A percentile compares a stretch with the other conserved stretches of the same genome.
Evolutionary conservation across 2,329 filamentous ascomycete species (phyloP).

Genomic region (Stemphylium beticola): DNA sequence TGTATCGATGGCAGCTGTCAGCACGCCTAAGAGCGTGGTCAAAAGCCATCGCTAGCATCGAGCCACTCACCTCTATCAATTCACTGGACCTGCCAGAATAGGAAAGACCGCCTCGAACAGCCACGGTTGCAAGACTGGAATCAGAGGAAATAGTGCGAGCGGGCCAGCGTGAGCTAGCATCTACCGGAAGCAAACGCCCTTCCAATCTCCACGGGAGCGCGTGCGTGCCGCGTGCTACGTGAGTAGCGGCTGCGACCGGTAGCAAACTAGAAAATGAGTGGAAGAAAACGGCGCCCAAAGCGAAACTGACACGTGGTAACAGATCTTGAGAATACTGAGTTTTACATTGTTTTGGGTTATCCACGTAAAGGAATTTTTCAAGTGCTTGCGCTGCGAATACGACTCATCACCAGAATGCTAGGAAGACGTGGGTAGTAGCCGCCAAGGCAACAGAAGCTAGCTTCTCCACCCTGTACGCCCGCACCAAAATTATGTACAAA

Average conservation of each 20-base stretch:
- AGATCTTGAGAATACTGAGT: background rate
- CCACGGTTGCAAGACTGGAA: background rate
- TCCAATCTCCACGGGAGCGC: slow-evolving; percentile 2
- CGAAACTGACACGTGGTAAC: background rate
- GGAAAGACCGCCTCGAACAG: no score
- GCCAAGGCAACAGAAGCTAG: background rate
- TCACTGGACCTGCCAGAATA: background rate
- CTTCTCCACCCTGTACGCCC: background rate
- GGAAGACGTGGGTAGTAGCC: background rate
- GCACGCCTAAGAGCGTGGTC: no score
- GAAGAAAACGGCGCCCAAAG: background rate
- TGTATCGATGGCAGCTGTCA: no score
- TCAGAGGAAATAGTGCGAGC: background rate
- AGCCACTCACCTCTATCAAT: background rate
- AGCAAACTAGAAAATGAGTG: background rate
- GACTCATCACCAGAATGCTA: slow-evolving; percentile 7
- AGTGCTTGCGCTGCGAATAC: background rate
- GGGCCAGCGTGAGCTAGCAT: background rate
- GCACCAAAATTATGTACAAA: slow-evolving; percentile 28
- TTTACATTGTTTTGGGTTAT: slow-evolving; percentile 7
- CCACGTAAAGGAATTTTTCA: background rate
- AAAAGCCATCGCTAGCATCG: no score
- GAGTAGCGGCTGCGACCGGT: slow-evolving; percentile 2
- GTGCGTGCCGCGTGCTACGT: slow-evolving; percentile 2
- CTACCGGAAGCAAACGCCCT: background rate